These are phyloP conservation scores for Leccinellum albellum DNA, from an alignment of 768 basidiomycete species.

Conservation along the genomic window DNA sequence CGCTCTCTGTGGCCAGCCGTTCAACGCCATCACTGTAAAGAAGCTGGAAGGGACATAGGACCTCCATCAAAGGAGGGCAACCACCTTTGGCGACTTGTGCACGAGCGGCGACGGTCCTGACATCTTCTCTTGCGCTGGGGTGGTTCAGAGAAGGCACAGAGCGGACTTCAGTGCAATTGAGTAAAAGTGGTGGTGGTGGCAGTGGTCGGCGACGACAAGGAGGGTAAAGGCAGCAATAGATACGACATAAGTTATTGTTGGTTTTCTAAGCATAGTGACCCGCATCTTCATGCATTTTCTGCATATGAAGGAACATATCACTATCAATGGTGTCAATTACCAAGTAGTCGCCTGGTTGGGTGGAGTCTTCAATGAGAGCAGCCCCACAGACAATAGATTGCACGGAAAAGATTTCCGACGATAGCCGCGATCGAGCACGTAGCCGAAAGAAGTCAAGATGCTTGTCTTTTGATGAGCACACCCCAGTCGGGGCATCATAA, in stretches of 20 bases:
- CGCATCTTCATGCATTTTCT: neutral
- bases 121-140: constrained; percentile 76
- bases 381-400: neutral
- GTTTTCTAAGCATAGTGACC: neutral
- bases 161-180: constrained; percentile 84
- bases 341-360: neutral
- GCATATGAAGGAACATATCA: neutral
- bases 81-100: constrained; percentile 48
- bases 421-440: neutral
- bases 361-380: neutral
- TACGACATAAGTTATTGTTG: no score
- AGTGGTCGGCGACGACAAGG: no score
- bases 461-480: neutral
- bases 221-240: no score
- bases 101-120: constrained; percentile 79
- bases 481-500: neutral
- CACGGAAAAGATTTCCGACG: neutral
- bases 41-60: constrained; percentile 87
- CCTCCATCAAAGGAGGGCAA: constrained; percentile 55
- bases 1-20: constrained; percentile 82
- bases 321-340: neutral
- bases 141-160: constrained; percentile 80
- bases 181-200: constrained; percentile 33
- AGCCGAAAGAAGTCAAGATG: neutral
- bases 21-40: constrained; percentile 88